Evolutionary conservation across 345 rosid genomes (phyloP), one percentile per base, ranked within the genome.

Genomic region (Reutealis trisperma): DNA sequence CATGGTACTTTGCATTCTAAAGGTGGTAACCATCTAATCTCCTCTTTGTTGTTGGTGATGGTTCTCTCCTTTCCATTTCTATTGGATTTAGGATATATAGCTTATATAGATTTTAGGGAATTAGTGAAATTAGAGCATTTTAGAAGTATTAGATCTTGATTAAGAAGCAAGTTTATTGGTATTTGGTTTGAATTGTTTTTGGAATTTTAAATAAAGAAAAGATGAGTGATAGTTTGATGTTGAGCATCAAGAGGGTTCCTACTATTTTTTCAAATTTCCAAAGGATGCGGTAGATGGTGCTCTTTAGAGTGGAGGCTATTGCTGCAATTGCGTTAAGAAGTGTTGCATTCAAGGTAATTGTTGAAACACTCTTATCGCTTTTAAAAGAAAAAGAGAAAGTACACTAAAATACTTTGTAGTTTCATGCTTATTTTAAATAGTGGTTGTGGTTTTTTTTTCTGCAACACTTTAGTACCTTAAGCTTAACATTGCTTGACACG

Each of bases 1-100:
- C 98, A 98, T 84, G 99, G 99, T 77, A 97, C 99, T 80, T 87
- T 94, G 92, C 98, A 98, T 76, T 96, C 99, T 72, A 98, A 96
- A 91, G 99, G 99, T 89, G 99, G 99, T 71, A 92, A 97, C 99
- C 99, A 82, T 96, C 99, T 27, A 98, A 96, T 87, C 98, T 96
- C 84, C 97, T 94, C 86, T 96, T 96, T 85, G 92, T 96, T 10
- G 99, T 98, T 69, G 99, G 99, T 76, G 99, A 98, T 63, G 99
- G 99, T 81, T 67, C 78, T 54, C 24, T 45, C 77, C 52, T 52
- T 64, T 59, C 44, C 76, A 22, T 75, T 9, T 71, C 30, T 6
- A 22, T 75, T 78, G 34, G 72, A 66, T 24, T 57, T 45, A 74
- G 74, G 19, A 49, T 80, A 13, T 42, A 42, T 47, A 47, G 34